Conservation (phyloP, 1,284 basidiomycete genomes). For the Sanghuangporus baumii region DNA sequence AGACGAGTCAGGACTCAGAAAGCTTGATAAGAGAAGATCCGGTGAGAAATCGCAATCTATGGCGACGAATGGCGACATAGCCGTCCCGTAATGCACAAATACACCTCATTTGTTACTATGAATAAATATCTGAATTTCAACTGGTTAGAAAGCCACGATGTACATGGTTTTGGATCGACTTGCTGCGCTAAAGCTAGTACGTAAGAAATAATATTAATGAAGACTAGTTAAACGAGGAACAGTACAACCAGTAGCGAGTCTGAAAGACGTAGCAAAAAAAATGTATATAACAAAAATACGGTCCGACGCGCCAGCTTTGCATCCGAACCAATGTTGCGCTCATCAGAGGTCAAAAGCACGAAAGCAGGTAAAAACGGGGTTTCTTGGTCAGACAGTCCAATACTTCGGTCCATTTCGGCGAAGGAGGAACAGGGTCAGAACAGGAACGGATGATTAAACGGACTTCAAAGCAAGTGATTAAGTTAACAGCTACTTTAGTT, state of each 20-base stretch:
- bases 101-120: too few species aligned
- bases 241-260: too few species aligned
- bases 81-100: too few species aligned
- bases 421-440: not conserved
- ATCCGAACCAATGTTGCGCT: not conserved
- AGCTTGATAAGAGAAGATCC: not conserved
- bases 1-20: not conserved
- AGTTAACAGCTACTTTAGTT: too few species aligned
- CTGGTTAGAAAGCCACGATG: too few species aligned
- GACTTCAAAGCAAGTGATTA: too few species aligned
- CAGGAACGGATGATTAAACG: too few species aligned
- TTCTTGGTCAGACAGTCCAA: not conserved
- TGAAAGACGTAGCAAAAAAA: not conserved
- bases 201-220: too few species aligned
- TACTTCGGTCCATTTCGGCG: not conserved
- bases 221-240: too few species aligned
- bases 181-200: too few species aligned
- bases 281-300: not conserved
- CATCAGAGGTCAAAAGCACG: not conserved
- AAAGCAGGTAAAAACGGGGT: not conserved
- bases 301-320: not conserved
- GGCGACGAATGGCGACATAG: slow-evolving; percentile 8
- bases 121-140: too few species aligned
- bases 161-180: too few species aligned
- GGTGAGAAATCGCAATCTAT: not conserved